Evolutionary conservation across 108 stramenopile genomes (phyloP), one percentile per base, ranked within the genome.

Genomic region (Cyclostephanos tholiformis): DNA sequence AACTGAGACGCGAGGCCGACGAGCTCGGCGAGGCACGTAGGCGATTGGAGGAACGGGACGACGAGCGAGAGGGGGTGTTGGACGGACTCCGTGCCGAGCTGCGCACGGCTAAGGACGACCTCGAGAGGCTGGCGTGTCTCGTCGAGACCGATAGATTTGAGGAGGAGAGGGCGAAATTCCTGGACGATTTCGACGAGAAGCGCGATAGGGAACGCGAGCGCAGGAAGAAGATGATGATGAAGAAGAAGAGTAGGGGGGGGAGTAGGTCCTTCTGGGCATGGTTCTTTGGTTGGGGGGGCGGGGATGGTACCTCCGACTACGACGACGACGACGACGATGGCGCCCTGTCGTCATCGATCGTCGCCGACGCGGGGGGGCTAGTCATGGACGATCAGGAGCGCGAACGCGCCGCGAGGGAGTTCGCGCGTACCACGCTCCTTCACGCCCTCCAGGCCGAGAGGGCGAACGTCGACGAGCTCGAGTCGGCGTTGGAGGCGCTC

Each of bases 371-470:
- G 26, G 23, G 23, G 23, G 25, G 7, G 0, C 27, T 25, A 19
- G 53, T 26, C 27, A 27, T 27, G n/a, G 87, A 85, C 39, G 84
- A 77, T 19, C 43, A 76, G 67, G 87, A 88, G 49, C 63, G 71
- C 41, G 29, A 64, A 5, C 80, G 74, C 30, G 80, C 77, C 10
- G 75, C 75, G 7, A 84, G 81, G 55, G 89, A 90, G 65, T 60
- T 89, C 72, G 89, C 93, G 23, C 86, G 86, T 22, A 87, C 90
- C 1, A 91, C 91, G 2, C 75, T 94, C 4, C 61, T 94, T 14
- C 79, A 80, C 19, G 93, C 93, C 16, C 67, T 94, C 22, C 91
- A 89, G 77, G 68, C 84, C 1, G 93, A 91, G 72, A 84, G 93
- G 25, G 50, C 69, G n/a, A 90, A 82, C 48, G 91, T 91, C 0